These are phyloP conservation scores for Colletotrichum spaethianum DNA, from an alignment of 2,329 filamentous ascomycete genomes.

Conservation along the genomic window DNA sequence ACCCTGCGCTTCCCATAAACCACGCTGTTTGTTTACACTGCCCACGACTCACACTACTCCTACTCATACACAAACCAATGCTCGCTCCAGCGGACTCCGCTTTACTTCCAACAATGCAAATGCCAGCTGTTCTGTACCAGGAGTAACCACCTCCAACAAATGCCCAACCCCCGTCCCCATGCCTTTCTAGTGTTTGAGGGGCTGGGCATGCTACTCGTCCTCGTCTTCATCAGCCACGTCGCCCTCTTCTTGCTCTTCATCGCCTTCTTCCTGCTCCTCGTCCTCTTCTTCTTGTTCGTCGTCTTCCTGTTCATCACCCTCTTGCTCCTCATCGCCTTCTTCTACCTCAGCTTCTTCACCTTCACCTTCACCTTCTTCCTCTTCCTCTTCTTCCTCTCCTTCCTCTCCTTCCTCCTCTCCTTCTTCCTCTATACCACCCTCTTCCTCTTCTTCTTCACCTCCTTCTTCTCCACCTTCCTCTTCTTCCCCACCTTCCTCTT, in stretches of 20 bases:
- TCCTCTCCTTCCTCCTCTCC: background rate
- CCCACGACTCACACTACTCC: background rate
- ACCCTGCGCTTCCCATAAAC: background rate
- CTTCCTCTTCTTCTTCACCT: conserved; percentile 28
- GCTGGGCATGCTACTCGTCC: conserved; percentile 6
- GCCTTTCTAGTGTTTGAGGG: conserved; percentile 2
- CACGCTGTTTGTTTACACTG: background rate
- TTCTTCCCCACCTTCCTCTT: conserved; percentile 30
- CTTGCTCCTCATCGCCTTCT: background rate
- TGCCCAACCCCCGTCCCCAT: background rate
- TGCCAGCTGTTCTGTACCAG: background rate
- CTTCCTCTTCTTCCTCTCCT: background rate
- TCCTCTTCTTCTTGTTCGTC: background rate
- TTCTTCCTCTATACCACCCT: background rate
- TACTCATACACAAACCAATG: background rate
- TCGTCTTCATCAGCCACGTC: conserved; percentile 7
- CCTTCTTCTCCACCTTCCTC: conserved; percentile 48
- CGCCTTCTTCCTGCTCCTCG: background rate
- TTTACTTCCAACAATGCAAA: no score
- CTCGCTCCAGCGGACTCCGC: background rate
- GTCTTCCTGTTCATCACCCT: background rate
- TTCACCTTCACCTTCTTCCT: conserved; percentile 14
- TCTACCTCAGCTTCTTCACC: background rate
- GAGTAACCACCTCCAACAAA: background rate
- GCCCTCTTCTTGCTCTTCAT: conserved; percentile 4